Base-by-base conservation (phyloP, 805 yeast genomes). In the Lipomyces spencermartinsiae region DNA sequence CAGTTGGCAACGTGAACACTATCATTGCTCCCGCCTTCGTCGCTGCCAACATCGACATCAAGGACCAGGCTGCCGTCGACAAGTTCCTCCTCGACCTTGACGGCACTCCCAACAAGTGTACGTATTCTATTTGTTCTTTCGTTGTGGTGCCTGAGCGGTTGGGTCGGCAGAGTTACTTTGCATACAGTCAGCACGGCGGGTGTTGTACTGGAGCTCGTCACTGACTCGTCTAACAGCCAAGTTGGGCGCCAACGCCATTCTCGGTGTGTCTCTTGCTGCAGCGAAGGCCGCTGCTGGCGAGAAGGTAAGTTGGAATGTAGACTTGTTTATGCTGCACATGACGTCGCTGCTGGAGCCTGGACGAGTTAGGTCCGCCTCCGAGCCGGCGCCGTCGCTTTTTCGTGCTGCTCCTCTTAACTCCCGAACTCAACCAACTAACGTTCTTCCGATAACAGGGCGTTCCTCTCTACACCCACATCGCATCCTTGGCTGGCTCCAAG, bases 241-340 rank as follows among this genome's bases (percentile, higher is more conserved):
- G 86, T 86, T 94, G 78, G 99, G 99, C 84, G 99, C 99, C 78
- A 94, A 94, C 83, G 98, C 99, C 81, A 89, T 94, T 81, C 88
- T 94, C 77, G 99, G 99, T 87, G 98, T 94, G 77, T 94, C 98
- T 76, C 86, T 94, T 79, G 97, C 97, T 79, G 96, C 86, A 79
- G 96, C 98, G 80, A 92, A 92, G 83, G 98, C 98, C 72, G 99
- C 94, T 81, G 98, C 99, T 75, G 98, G 97, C 77, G 95, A 88
- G 85, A 92, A 92, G 72, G 69, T 63, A 46, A 10, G 65, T 51
- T 25, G 16, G 29, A 2, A 53, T 6, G 12, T 53, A 8, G 7
- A 25, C 56, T n/a, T 31, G 7, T 12, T 53, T 53, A 22, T 19
- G 6, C n/a, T 9, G 22, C 19, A 43, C 49, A 43, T 14, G 19